Evolutionary conservation across 225 moss, liverwort and hornwort species (phyloP).

Genomic region (Marchantia polymorpha): DNA sequence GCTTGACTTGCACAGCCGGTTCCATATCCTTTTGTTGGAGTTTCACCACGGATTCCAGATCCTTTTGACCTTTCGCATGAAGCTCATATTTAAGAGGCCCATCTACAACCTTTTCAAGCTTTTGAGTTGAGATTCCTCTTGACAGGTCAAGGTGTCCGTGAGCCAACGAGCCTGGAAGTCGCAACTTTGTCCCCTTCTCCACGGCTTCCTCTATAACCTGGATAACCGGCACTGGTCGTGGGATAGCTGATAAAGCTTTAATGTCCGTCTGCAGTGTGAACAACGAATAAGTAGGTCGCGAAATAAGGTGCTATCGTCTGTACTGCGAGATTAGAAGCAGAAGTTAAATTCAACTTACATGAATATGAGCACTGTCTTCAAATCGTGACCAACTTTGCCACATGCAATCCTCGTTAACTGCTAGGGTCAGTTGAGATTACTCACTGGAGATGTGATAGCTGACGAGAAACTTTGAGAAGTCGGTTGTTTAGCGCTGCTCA

Average conservation of each 20-base stretch:
- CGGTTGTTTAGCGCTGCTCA: background rate
- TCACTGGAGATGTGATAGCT: constrained; percentile 10
- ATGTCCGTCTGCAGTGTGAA: background rate
- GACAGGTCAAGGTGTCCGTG: background rate
- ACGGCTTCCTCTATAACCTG: constrained; percentile 48
- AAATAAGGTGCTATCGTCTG: background rate
- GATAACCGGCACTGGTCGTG: constrained; percentile 29
- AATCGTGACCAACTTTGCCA: background rate
- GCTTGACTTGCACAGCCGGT: background rate
- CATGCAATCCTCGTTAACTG: background rate
- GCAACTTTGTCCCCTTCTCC: constrained; percentile 26
- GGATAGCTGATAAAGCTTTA: constrained; percentile 3
- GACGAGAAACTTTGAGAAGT: constrained; percentile 1
- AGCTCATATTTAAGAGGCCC: constrained; percentile 7
- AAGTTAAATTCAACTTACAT: too few species aligned
- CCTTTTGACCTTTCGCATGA: constrained; percentile 5
- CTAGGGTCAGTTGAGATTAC: background rate
- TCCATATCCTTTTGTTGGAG: background rate
- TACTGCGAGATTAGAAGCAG: too few species aligned
- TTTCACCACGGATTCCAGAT: constrained; percentile 1
- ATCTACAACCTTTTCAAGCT: constrained; percentile 7
- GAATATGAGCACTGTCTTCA: background rate
- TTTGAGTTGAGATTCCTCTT: background rate
- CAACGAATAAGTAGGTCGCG: background rate
- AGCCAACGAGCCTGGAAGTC: constrained; percentile 9